These are phyloP conservation scores for Syzygium aromaticum DNA, from an alignment of 345 rosid species.

Conservation along the genomic window DNA sequence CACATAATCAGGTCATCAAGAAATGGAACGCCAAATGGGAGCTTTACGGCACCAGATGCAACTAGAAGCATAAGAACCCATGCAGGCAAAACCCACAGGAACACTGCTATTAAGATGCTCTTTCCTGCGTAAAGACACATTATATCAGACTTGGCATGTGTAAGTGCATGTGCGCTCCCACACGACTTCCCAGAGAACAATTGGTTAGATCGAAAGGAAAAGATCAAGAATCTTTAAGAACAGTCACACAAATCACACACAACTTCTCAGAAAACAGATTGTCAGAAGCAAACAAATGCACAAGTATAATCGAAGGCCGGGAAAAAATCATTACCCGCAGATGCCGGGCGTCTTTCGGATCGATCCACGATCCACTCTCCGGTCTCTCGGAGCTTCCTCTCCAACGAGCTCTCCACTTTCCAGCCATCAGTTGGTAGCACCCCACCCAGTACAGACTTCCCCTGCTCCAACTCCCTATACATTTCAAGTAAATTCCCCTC, in stretches of 20 bases:
- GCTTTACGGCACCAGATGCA: conserved; percentile 48
- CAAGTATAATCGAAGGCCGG: background rate
- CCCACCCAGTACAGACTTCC: conserved; percentile 36
- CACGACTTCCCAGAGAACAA: background rate
- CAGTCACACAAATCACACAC: background rate
- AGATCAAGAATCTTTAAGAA: background rate
- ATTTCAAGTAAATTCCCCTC: background rate
- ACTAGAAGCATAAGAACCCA: conserved; percentile 54
- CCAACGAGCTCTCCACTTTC: conserved; percentile 39
- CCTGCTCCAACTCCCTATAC: conserved; percentile 32
- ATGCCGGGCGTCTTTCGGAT: conserved; percentile 39
- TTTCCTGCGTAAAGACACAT: conserved; percentile 36
- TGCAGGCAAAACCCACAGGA: conserved; percentile 53
- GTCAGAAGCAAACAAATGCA: background rate
- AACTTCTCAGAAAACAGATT: background rate
- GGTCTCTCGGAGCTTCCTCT: conserved; percentile 62
- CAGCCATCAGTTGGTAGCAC: conserved; percentile 31
- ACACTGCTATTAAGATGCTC: conserved; percentile 26
- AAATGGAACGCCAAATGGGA: conserved; percentile 45
- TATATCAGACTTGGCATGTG: background rate
- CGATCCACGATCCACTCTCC: conserved; percentile 48
- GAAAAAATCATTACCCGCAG: conserved; percentile 36
- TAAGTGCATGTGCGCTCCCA: background rate
- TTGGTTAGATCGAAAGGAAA: background rate
- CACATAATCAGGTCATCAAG: conserved; percentile 63